These are phyloP conservation scores for Phytophthora kernoviae DNA, from an alignment of 352 stramenopile species.

Conservation along the genomic window DNA sequence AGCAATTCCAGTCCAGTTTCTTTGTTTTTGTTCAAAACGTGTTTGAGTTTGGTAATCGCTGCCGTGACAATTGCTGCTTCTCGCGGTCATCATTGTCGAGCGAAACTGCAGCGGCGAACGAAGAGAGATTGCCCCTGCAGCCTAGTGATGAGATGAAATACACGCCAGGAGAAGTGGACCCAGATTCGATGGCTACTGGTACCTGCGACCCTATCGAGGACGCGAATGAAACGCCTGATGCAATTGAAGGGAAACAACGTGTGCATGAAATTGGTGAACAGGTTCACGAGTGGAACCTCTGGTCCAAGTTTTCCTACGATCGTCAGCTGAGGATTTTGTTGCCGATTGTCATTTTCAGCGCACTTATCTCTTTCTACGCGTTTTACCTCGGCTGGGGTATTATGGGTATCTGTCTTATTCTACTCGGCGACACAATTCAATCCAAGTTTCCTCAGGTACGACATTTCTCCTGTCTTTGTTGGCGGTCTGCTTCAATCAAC, in stretches of 20 bases:
- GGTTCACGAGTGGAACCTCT: constrained; percentile 69
- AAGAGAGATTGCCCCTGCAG: constrained; percentile 34
- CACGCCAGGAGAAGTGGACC: constrained; percentile 1
- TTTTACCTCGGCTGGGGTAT: constrained; percentile 85
- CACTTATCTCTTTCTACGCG: constrained; percentile 81
- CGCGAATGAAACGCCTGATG: constrained; percentile 63
- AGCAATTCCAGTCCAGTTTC: constrained; percentile 70
- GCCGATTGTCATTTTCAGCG: constrained; percentile 71
- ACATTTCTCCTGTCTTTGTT: not conserved
- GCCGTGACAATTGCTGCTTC: constrained; percentile 16
- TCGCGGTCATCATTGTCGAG: constrained; percentile 5
- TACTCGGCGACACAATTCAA: constrained; percentile 82
- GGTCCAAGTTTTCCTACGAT: constrained; percentile 79
- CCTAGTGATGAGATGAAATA: constrained; percentile 19
- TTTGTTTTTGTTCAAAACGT: constrained; percentile 51
- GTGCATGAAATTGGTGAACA: constrained; percentile 49
- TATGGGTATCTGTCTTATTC: constrained; percentile 84
- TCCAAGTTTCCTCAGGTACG: constrained; percentile 74
- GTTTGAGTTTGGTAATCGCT: constrained; percentile 32
- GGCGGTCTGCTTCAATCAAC: not conserved
- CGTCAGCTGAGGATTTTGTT: constrained; percentile 68
- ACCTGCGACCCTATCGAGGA: constrained; percentile 35
- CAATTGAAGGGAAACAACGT: constrained; percentile 64
- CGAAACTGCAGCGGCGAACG: constrained; percentile 12
- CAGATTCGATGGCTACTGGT: constrained; percentile 9